These are phyloP conservation scores for Linaria vulgaris DNA, from an alignment of 257 asterid species.

Conservation along the genomic window DNA sequence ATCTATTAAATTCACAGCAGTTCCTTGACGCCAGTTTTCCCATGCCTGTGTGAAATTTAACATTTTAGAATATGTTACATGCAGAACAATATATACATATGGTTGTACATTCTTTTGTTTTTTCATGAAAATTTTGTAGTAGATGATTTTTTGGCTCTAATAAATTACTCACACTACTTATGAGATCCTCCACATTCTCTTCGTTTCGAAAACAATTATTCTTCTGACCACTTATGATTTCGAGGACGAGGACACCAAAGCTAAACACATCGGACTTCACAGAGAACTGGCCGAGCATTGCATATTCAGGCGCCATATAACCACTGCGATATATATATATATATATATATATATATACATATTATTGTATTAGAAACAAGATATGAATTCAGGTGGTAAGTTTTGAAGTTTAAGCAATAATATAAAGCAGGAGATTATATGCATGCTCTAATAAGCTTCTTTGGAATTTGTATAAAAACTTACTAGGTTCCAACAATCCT, in stretches of 20 bases:
- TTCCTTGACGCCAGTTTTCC: conserved; percentile 32
- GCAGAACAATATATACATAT: background rate
- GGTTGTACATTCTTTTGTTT: background rate
- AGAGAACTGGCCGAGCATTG: conserved; percentile 21
- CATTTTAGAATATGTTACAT: background rate
- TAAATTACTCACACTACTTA: conserved; percentile 18
- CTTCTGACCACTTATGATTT: conserved; percentile 28
- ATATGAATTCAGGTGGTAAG: no score
- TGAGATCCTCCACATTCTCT: conserved; percentile 20
- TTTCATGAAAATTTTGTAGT: no score
- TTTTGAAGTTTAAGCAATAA: no score
- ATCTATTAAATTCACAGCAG: conserved; percentile 23
- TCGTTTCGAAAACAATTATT: conserved; percentile 20
- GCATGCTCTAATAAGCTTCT: no score
- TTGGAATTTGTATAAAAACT: background rate
- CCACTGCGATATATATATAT: conserved; percentile 28
- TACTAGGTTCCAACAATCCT: conserved; percentile 18
- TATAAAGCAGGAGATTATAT: no score
- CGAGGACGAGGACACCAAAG: conserved; percentile 32
- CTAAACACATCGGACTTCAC: conserved; percentile 32
- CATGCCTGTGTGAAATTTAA: conserved; percentile 21
- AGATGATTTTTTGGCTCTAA: no score
- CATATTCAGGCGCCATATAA: conserved; percentile 38
- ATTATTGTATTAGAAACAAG: background rate
- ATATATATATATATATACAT: no score